Evolutionary conservation across 2,329 filamentous ascomycete species (phyloP), one percentile per base, ranked within the genome.

Genomic region (Exophiala dermatitidis): DNA sequence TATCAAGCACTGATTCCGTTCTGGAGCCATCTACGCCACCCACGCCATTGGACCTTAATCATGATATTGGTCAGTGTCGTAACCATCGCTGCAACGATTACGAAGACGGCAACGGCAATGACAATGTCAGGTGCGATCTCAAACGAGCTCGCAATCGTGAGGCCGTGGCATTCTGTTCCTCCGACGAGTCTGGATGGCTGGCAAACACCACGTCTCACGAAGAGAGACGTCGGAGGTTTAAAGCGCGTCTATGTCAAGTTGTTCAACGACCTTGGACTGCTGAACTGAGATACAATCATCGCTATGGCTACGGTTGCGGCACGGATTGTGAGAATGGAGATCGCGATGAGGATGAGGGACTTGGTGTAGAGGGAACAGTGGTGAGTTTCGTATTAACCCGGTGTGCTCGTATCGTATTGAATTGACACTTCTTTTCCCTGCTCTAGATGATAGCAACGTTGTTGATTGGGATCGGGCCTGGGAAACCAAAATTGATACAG

Each of bases 401-500:
- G 19, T 19, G 19, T 19, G 19, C 19, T 19, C 19, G 19, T 19
- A 19, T 19, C 19, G 19, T 19, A 8, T 30, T 30, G 40, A 57
- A 41, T 26, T 41, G 28, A 41, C 38, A 2, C 38, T 7, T 6
- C 19, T 26, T 28, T 41, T 28, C 19, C 10, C 1, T 31, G 28
- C 26, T 36, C 26, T 33, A 60, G 60, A 58, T 60, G 59, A 50
- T 60, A n/a, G 59, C 59, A 5, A 60, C 53, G 0, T 46, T 62
- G 3, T 48, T 62, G 12, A 54, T 55, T 29, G 59, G 58, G 10
- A 26, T 41, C n/a, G 38, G 38, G 28, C 57, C 57, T 30, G 57
- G 59, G 10, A 62, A 62, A 41, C 54, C 60, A n/a, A 61, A 50
- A 48, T 46, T 62, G 10, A 50, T 62, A 10, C 54, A 61, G 37